Base-by-base conservation (phyloP, 164 flowering plant genomes). In the Stephania yunnanensis region DNA sequence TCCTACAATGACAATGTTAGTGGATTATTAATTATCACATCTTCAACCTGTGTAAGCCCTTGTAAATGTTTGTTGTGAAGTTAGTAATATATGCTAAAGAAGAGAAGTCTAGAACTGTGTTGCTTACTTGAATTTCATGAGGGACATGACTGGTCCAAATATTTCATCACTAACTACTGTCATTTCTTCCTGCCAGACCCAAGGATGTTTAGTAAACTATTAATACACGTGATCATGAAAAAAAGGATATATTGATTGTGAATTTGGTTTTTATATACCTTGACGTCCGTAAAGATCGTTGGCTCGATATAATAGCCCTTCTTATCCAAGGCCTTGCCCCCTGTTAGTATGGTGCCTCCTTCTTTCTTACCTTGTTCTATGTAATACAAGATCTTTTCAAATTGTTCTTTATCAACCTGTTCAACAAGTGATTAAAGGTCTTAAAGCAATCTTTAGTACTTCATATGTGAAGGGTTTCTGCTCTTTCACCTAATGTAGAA, bases 181-280 rank as follows among this genome's bases (percentile, higher is more conserved):
- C 95, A 90, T 90, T 36, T 92, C 87, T 29, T 92, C 95, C 95
- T 92, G 87, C 93, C 90, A 29, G 42, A 83, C 86, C 63, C 95
- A 93, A 63, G 9, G 25, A 6, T 61, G 20, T 61, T 20, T 50
- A 88, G 67, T 83, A 90, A 53, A 19, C 17, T 12, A 53, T 53
- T 11, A 36, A 36, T 36, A 4, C 42, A 36, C 42, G 0, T 36
- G 42, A 36, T 36, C 42, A 36, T 36, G 42, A 36, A 36, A 36
- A 36, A 36, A 48, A 8, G 13, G 50, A 46, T 10, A 46, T 46
- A 48, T 7, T 8, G 53, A 48, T 48, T 48, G 9, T 7, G 53
- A 48, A 48, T 48, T 8, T 48, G 13, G 53, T 48, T 48, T 48
- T 8, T 1, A 2, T 61, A 50, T 81, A 89, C 97, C 88, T 82